These are phyloP conservation scores for Zea luxurians DNA, from an alignment of 176 grass and related monocot genomes.

Conservation along the genomic window DNA sequence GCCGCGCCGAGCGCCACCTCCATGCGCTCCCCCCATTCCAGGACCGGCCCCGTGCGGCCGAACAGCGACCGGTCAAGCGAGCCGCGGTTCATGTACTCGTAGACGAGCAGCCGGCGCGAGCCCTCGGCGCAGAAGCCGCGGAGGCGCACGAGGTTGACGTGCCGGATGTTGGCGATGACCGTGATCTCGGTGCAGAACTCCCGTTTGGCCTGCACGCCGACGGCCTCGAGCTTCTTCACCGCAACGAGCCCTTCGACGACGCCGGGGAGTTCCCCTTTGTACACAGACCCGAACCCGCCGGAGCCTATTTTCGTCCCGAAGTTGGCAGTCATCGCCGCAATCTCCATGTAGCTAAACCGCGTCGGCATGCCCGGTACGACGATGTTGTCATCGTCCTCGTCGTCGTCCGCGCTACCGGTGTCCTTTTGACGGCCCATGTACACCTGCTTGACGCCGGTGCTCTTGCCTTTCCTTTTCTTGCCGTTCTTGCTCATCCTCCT, in stretches of 20 bases:
- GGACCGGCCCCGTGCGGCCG: slow-evolving; percentile 47
- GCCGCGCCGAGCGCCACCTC: slow-evolving; percentile 69
- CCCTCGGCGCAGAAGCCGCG: slow-evolving; percentile 88
- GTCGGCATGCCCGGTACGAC: slow-evolving; percentile 68
- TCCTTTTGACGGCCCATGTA: slow-evolving; percentile 45
- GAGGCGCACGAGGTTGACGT: slow-evolving; percentile 82
- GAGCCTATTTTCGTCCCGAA: slow-evolving; percentile 70
- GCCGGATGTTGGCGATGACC: slow-evolving; percentile 75
- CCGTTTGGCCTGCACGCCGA: slow-evolving; percentile 62
- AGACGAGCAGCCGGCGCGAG: slow-evolving; percentile 67
- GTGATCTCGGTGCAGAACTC: slow-evolving; percentile 93
- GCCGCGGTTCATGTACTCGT: slow-evolving; percentile 83
- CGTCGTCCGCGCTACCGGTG: slow-evolving; percentile 24
- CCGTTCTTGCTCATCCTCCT: slow-evolving; percentile 25
- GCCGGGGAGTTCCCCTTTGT: slow-evolving; percentile 71
- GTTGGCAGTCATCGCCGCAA: slow-evolving; percentile 52
- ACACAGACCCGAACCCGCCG: slow-evolving; percentile 86
- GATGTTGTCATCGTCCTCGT: slow-evolving; percentile 37
- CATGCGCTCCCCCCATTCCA: slow-evolving; percentile 89
- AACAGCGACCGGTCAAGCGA: slow-evolving; percentile 82
- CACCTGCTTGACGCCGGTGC: slow-evolving; percentile 26
- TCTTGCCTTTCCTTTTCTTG: slow-evolving; percentile 35
- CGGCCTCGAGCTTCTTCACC: slow-evolving; percentile 76
- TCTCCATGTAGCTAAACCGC: slow-evolving; percentile 64
- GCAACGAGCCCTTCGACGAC: slow-evolving; percentile 51